These are phyloP conservation scores for Crithidia acanthocephali DNA, from an alignment of 208 protist genomes.

Conservation along the genomic window DNA sequence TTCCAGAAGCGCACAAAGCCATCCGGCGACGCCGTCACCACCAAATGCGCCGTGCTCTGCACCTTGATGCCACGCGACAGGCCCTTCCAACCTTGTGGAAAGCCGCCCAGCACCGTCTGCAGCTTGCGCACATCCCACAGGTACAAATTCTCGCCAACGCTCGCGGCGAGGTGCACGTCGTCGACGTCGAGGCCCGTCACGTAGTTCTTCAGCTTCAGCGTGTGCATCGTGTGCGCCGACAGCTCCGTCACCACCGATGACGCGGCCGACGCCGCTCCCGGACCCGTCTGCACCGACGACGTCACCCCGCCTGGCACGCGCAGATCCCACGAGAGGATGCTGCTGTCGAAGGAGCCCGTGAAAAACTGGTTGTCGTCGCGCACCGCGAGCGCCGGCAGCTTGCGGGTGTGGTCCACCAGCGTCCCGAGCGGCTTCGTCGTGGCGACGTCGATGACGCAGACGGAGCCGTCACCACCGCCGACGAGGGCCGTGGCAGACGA, in stretches of 20 bases:
- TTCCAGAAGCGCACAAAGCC: slow-evolving; percentile 82
- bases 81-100: slow-evolving; percentile 79
- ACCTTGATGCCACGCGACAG: slow-evolving; percentile 81
- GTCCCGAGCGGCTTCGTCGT: slow-evolving; percentile 29
- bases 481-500: slow-evolving; percentile 49
- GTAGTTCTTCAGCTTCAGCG: slow-evolving; percentile 81
- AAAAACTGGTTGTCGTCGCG: slow-evolving; percentile 80
- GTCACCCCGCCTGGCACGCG: slow-evolving; percentile 51
- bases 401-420: slow-evolving; percentile 66
- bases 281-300: slow-evolving; percentile 28
- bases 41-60: slow-evolving; percentile 41
- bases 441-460: slow-evolving; percentile 62
- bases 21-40: slow-evolving; percentile 84
- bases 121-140: slow-evolving; percentile 85
- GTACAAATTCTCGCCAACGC: slow-evolving; percentile 85
- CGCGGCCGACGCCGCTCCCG: not conserved
- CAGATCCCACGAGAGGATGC: slow-evolving; percentile 83
- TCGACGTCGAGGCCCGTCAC: slow-evolving; percentile 84
- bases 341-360: slow-evolving; percentile 81
- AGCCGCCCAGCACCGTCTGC: slow-evolving; percentile 72
- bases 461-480: slow-evolving; percentile 78
- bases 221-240: slow-evolving; percentile 57
- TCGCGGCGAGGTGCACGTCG: slow-evolving; percentile 73
- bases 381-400: slow-evolving; percentile 79
- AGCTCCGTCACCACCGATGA: slow-evolving; percentile 25